phyloP scores from a whole-genome alignment of 116 monocot genomes.

The Dioscorea cayenensis region DNA sequence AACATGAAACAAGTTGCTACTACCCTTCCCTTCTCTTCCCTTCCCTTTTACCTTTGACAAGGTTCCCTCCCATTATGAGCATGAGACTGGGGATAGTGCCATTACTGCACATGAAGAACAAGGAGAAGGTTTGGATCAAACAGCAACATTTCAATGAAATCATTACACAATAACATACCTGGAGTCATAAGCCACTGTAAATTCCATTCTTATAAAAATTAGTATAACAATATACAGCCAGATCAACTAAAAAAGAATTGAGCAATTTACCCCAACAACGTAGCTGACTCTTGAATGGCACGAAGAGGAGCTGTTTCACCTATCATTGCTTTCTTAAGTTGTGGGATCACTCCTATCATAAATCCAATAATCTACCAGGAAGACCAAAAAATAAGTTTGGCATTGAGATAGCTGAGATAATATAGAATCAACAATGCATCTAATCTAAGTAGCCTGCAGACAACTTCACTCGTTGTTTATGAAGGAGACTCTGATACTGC shows the following conservation, averaged over 20 bases:
- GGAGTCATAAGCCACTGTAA: no score
- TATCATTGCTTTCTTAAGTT: constrained; percentile 27
- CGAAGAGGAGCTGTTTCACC: constrained; percentile 57
- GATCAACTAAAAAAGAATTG: not conserved
- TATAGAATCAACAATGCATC: not conserved
- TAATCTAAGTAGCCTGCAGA: not conserved
- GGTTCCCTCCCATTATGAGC: not conserved
- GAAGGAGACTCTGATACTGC: not conserved
- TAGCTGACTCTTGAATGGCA: constrained; percentile 39
- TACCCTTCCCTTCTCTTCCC: not conserved
- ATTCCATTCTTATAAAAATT: no score
- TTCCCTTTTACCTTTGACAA: not conserved
- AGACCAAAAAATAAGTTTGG: not conserved
- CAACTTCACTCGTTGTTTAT: not conserved
- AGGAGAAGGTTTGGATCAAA: not conserved
- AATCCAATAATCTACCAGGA: constrained; percentile 41
- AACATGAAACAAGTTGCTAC: not conserved
- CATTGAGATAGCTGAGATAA: not conserved
- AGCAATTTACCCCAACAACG: constrained; percentile 29
- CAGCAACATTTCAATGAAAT: not conserved
- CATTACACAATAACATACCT: not conserved
- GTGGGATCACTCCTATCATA: constrained; percentile 38
- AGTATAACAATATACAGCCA: no score
- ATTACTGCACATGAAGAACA: not conserved
- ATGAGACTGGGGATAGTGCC: not conserved